Base-by-base conservation (phyloP, 352 stramenopile species). In the Pythium vanterpoolii region DNA sequence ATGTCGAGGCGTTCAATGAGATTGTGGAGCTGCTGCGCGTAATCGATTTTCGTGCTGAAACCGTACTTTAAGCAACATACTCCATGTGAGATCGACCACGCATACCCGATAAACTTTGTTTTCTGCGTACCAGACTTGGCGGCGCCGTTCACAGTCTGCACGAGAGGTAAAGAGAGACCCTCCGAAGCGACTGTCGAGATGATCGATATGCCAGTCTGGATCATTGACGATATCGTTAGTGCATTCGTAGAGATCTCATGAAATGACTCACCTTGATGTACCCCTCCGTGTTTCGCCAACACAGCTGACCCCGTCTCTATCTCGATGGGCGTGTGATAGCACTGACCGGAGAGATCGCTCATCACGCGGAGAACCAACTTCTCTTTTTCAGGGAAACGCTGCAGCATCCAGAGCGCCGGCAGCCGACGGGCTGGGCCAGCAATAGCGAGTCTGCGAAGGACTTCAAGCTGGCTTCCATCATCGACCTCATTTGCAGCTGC, bases 1-100 rank as follows among this genome's bases (percentile, higher is more conserved):
- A 60, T 23, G n/a, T 50, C 16, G 2, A 65, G 48, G 18, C 42
- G 40, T 16, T 60, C 59, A 26, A 60, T 60, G 18, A 66, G 26
- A 27, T 45, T 66, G 50, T 66, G 59, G 24, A 66, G 19, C 0
- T 10, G 36, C 24, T 49, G 19, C 2, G 40, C 59, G 9, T 46
- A n/a, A 5, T 60, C 19, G 21, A 42, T 28, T 23, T 19, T 49
- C 14, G 14, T 10, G 13, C 19, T 9, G 19, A 47, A 5, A 47
- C 40, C 40, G 5, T 8, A 16, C 7, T n/a, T 16, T 16, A 36
- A 36, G 11, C 31, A 36, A 11, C 31, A 36, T 6, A 6, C 31
- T 11, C 6, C 31, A 36, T 36, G 31, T 36, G 31, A 36, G n/a
- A 36, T 36, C 31, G 11, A 11, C 31, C 0, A 50, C 4, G 3